phyloP scores from a whole-genome alignment of 768 basidiomycete species.

The Panus rudis region DNA sequence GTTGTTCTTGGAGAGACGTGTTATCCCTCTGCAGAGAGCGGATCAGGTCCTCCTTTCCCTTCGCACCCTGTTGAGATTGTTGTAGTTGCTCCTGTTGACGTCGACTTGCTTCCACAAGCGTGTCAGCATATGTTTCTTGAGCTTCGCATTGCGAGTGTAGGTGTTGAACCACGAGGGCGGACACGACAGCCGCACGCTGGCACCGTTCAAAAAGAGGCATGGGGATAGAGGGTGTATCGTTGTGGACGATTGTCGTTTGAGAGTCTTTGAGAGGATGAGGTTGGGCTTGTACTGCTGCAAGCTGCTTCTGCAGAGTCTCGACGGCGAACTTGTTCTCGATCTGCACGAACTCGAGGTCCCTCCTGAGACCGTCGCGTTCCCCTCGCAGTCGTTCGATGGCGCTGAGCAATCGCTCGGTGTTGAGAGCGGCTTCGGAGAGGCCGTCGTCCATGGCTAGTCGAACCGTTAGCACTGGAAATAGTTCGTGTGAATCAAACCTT shows the following conservation, averaged over 20 bases:
- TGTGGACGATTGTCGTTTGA: background rate
- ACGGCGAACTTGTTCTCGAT: conserved; percentile 59
- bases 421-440: conserved; percentile 25
- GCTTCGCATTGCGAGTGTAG: conserved; percentile 3
- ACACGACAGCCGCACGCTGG: conserved; percentile 3
- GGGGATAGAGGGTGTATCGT: background rate
- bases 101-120: conserved; percentile 2
- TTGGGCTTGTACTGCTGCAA: conserved; percentile 18
- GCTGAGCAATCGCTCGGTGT: conserved; percentile 43
- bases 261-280: background rate
- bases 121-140: background rate
- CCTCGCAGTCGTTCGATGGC: conserved; percentile 61
- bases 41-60: background rate
- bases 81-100: background rate
- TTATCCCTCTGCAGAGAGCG: conserved; percentile 5
- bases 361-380: conserved; percentile 57
- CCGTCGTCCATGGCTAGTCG: background rate
- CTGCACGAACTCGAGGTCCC: conserved; percentile 62
- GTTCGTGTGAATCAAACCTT: background rate
- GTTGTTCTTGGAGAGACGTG: conserved; percentile 2
- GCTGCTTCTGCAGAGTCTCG: conserved; percentile 48
- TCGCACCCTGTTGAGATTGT: background rate
- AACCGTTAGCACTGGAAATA: conserved; percentile 2
- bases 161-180: conserved; percentile 10
- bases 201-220: background rate